These are phyloP conservation scores for Chalara sp. DNA, from an alignment of 2,329 filamentous ascomycete genomes.

Conservation along the genomic window DNA sequence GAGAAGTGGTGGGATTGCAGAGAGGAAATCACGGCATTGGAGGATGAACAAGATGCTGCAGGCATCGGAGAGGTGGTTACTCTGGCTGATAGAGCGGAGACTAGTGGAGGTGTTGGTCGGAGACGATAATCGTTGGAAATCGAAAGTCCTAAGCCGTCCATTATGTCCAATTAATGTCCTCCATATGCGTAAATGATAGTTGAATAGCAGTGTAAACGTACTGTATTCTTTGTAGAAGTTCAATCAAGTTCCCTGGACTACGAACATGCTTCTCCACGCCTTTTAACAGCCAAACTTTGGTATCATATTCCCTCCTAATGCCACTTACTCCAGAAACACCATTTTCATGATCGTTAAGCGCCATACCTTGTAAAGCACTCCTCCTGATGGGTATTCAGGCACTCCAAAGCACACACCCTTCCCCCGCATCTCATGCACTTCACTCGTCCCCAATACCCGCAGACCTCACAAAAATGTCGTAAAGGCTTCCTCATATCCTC, in stretches of 20 bases:
- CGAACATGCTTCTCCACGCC: too few relatives aligned
- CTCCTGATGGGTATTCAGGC: constrained; percentile 64
- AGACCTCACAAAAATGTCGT: constrained; percentile 69
- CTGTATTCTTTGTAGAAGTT: too few relatives aligned
- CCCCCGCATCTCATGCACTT: constrained; percentile 73
- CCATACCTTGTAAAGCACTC: constrained; percentile 64
- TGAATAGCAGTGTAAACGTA: too few relatives aligned
- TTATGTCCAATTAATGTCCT: too few relatives aligned
- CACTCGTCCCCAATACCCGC: constrained; percentile 75
- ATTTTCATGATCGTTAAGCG: constrained; percentile 10
- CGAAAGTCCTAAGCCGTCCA: too few relatives aligned
- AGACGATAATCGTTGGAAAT: constrained; percentile 14
- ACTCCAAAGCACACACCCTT: constrained; percentile 70
- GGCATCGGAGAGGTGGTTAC: constrained; percentile 91
- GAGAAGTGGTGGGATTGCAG: constrained; percentile 98
- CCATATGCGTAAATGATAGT: too few relatives aligned
- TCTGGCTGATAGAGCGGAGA: constrained; percentile 64
- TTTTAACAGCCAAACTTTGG: too few relatives aligned
- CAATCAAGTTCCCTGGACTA: too few relatives aligned
- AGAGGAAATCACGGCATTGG: constrained; percentile 84
- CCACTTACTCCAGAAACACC: too few relatives aligned
- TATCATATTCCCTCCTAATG: too few relatives aligned
- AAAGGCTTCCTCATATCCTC: constrained; percentile 44
- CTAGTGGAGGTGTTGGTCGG: constrained; percentile 24
- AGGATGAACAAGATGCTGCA: constrained; percentile 86